phyloP scores from a whole-genome alignment of 2,329 filamentous ascomycete genomes.

The Aspergillus hortae region DNA sequence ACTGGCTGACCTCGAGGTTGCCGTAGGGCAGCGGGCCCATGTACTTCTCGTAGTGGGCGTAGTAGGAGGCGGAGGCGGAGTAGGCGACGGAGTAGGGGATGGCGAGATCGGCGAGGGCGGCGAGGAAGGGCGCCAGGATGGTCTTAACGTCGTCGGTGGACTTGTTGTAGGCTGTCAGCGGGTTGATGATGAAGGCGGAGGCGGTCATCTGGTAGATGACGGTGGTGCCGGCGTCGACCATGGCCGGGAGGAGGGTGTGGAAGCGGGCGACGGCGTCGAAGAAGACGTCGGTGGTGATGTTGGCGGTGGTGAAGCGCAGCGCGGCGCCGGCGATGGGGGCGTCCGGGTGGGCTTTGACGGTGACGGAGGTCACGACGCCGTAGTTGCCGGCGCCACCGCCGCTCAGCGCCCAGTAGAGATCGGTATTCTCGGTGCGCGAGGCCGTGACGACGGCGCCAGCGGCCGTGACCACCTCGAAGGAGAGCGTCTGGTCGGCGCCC shows the following conservation, averaged over 20 bases:
- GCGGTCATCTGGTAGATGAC: constrained; percentile 51
- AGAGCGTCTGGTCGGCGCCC: constrained; percentile 57
- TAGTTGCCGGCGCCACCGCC: constrained; percentile 61
- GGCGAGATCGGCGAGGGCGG: constrained; percentile 35
- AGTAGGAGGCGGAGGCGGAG: constrained; percentile 30
- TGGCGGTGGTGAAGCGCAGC: constrained; percentile 38
- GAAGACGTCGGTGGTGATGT: constrained; percentile 44
- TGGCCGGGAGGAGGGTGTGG: constrained; percentile 48
- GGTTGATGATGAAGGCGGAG: constrained; percentile 46
- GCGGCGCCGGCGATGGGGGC: constrained; percentile 42
- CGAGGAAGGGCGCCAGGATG: constrained; percentile 45
- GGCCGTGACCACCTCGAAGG: constrained; percentile 54
- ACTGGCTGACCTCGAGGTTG: constrained; percentile 22
- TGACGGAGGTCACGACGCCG: constrained; percentile 55
- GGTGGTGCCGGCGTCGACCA: constrained; percentile 51
- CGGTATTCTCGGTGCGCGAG: constrained; percentile 46
- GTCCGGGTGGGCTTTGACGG: constrained; percentile 50
- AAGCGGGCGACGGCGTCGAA: constrained; percentile 50
- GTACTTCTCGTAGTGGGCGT: constrained; percentile 32
- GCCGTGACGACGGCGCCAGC: constrained; percentile 49
- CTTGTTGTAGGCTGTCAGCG: constrained; percentile 49
- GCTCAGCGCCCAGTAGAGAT: constrained; percentile 61
- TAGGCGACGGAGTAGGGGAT: constrained; percentile 31
- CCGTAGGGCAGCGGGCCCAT: constrained; percentile 28
- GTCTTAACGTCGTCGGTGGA: constrained; percentile 42